phyloP scores from a whole-genome alignment of 768 basidiomycete genomes.

The Tylopilus felleus region DNA sequence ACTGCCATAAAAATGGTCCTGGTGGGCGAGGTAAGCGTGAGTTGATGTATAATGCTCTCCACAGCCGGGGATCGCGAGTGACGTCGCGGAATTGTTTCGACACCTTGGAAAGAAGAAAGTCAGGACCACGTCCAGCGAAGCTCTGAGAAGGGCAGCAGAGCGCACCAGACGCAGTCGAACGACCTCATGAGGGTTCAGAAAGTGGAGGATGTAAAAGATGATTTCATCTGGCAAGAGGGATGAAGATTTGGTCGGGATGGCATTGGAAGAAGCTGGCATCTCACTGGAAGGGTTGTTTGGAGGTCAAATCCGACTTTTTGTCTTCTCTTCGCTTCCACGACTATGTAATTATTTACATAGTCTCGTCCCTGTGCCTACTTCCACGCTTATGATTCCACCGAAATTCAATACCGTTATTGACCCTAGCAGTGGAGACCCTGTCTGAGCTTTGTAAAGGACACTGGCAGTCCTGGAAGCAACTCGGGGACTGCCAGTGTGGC shows the following conservation, averaged over 20 bases:
- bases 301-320: not conserved
- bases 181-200: constrained; percentile 15
- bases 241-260: not conserved
- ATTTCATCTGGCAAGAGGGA: constrained; percentile 18
- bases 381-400: not conserved
- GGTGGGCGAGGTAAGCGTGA: constrained; percentile 19
- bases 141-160: not conserved
- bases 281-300: not conserved
- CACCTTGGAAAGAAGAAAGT: constrained; percentile 11
- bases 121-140: not conserved
- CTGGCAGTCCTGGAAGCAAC: not conserved
- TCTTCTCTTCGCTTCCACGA: not conserved
- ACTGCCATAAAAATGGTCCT: constrained; percentile 25
- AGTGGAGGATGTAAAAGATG: constrained; percentile 11
- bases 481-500: not conserved
- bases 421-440: not conserved
- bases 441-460: not conserved
- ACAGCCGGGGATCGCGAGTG: constrained; percentile 16
- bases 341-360: not conserved
- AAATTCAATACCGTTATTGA: not conserved
- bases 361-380: not conserved
- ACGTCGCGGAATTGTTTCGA: constrained; percentile 16
- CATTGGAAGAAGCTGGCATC: constrained; percentile 11
- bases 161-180: constrained; percentile 18
- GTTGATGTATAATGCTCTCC: constrained; percentile 16